Conservation (phyloP, 2,329 filamentous ascomycete species). For the Colletotrichum navitas region DNA sequence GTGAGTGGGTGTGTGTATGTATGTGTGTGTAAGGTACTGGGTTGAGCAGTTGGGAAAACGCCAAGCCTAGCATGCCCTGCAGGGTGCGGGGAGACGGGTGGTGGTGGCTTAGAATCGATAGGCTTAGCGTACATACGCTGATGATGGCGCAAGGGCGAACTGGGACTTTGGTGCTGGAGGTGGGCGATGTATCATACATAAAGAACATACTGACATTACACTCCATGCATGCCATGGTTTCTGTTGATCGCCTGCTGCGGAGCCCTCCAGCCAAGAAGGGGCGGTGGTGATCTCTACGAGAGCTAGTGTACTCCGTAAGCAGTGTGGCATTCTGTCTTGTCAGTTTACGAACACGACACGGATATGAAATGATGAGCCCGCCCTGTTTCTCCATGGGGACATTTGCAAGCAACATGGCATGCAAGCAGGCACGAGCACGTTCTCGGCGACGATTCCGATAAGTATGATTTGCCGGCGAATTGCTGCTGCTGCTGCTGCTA, state of each 20-base stretch:
- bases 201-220: not conserved
- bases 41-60: not conserved
- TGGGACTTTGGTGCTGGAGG: not conserved
- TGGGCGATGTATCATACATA: not conserved
- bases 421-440: not conserved
- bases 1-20: too few species aligned
- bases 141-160: slow-evolving; percentile 5
- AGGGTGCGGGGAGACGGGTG: slow-evolving; percentile 19
- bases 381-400: not conserved
- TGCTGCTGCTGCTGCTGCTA: not conserved
- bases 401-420: not conserved
- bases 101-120: slow-evolving; percentile 38
- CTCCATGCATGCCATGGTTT: not conserved
- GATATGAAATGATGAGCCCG: not conserved
- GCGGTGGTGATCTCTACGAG: not conserved
- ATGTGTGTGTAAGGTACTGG: too few species aligned
- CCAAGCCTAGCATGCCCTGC: slow-evolving; percentile 11
- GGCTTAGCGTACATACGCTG: slow-evolving; percentile 23
- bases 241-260: not conserved
- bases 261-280: not conserved
- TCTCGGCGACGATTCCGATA: not conserved
- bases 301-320: not conserved
- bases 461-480: not conserved
- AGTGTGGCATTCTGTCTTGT: not conserved
- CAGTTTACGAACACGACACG: too few species aligned